These are phyloP conservation scores for Penicillium maclennaniae DNA, from an alignment of 495 filamentous ascomycete species.

Conservation along the genomic window DNA sequence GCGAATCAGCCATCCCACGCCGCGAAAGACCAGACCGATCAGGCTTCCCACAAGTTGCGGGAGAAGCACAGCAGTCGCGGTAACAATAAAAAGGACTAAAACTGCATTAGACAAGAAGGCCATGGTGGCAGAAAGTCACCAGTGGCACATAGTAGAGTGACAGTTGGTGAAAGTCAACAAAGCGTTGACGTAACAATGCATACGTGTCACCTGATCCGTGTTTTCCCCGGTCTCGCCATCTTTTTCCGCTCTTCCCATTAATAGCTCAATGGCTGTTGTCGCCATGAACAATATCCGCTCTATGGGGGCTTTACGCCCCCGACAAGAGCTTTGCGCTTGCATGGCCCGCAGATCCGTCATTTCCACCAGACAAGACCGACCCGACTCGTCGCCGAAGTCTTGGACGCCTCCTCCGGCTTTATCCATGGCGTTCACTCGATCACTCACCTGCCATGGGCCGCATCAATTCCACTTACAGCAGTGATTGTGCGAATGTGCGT, in stretches of 20 bases:
- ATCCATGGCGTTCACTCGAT: constrained; percentile 58
- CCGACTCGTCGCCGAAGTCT: constrained; percentile 41
- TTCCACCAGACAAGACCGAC: constrained; percentile 45
- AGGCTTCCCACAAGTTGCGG: constrained; percentile 34
- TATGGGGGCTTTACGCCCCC: constrained; percentile 8
- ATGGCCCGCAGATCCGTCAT: constrained; percentile 30
- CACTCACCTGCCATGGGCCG: constrained; percentile 64
- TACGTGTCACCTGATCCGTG: constrained; percentile 26
- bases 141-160: constrained; percentile 19
- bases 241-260: constrained; percentile 12
- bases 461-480: constrained; percentile 67
- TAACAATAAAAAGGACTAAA: constrained; percentile 31
- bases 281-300: constrained; percentile 19
- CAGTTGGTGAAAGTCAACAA: constrained; percentile 3
- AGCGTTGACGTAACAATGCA: constrained; percentile 25
- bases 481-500: constrained; percentile 55
- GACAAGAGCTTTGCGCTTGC: background rate
- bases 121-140: constrained; percentile 28
- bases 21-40: constrained; percentile 38
- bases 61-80: constrained; percentile 35
- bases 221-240: background rate
- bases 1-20: constrained; percentile 62
- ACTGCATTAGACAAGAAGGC: constrained; percentile 34
- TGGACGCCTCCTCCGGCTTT: constrained; percentile 50
- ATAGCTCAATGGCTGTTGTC: background rate